Percentiles rank a stretch among this genome's conserved stretches.
Conservation (phyloP, 2,329 filamentous ascomycete species). For the Exophiala calicioides region DNA sequence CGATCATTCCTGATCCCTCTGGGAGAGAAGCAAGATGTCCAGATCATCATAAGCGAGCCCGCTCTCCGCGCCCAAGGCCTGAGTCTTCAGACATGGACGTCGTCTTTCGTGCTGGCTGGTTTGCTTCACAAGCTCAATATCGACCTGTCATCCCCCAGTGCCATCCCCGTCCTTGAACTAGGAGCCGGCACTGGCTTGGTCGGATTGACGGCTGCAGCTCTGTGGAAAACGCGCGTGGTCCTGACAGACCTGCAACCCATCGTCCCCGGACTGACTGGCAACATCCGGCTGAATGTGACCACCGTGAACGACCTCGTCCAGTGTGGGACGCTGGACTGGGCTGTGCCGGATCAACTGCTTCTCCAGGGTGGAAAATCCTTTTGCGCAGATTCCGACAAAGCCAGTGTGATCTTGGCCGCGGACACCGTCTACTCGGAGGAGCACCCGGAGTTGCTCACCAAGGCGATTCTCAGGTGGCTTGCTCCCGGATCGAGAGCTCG, state of each 20-base stretch:
- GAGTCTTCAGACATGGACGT: slow-evolving; percentile 92
- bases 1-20: slow-evolving; percentile 61
- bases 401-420: slow-evolving; percentile 43
- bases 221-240: slow-evolving; percentile 66
- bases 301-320: slow-evolving; percentile 67
- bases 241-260: slow-evolving; percentile 86
- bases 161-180: slow-evolving; percentile 64
- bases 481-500: slow-evolving; percentile 33
- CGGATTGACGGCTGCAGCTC: slow-evolving; percentile 76
- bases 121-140: slow-evolving; percentile 54
- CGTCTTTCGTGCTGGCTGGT: slow-evolving; percentile 79
- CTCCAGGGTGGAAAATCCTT: slow-evolving; percentile 13
- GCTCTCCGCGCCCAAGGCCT: slow-evolving; percentile 83
- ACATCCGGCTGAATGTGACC: slow-evolving; percentile 67
- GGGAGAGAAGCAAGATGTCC: slow-evolving; percentile 50
- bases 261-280: slow-evolving; percentile 72
- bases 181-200: slow-evolving; percentile 88
- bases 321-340: slow-evolving; percentile 60
- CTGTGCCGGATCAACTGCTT: slow-evolving; percentile 31
- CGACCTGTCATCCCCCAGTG: slow-evolving; percentile 9
- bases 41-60: slow-evolving; percentile 77
- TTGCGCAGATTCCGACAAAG: slow-evolving; percentile 30
- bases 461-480: slow-evolving; percentile 41
- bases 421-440: slow-evolving; percentile 46
- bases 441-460: slow-evolving; percentile 42